Base-by-base conservation (phyloP, 2,329 filamentous ascomycete species). In the Colletotrichum kahawae region DNA sequence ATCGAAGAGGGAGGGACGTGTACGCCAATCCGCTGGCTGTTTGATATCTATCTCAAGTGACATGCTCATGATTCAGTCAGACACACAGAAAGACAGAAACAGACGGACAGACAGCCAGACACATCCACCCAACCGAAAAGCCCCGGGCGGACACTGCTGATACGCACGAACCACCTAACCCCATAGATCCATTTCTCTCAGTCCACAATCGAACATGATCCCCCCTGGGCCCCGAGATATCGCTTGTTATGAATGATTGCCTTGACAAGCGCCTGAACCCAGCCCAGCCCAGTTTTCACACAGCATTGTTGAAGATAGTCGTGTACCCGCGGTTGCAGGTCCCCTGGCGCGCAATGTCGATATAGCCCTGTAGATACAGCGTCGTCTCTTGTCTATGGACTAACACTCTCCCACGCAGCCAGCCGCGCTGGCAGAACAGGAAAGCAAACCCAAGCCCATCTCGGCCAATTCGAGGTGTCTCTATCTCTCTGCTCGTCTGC, bases 21-120 rank as follows among this genome's bases (percentile, higher is more conserved):
- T 10, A 29, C 54, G 24, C 62, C 62, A 65, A 65, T 65, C 62
- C 62, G 62, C 21, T n/a, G 27, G 34, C 48, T 27, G 36, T 21
- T 51, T 60, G 66, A 68, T 60, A 60, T 68, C 66, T 68, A 38
- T 57, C 21, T 24, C 43, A 33, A 34, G 27, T 56, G 63, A 29
- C 43, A 24, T 60, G n/a, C 43, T 54, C 72, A 75, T 67, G 72
- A 75, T 71, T 75, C 72, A 75, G 29, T 51, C 43, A 51, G n/a
- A 12, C 43, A 48, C 43, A 48, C 43, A 48, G 43, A 48, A 7
- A 7, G 43, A 48, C 43, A 48, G 43, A 57, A 57, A 31, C 54
- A 29, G 54, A 29, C 54, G 2, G 24, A 18, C 54, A 56, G 16
- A 38, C 16, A 48, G 43, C 2, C 18, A 51, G n/a, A 51, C 10